These are phyloP conservation scores for Solanum hybrid DNA, from an alignment of 305 asterid species.

Conservation along the genomic window DNA sequence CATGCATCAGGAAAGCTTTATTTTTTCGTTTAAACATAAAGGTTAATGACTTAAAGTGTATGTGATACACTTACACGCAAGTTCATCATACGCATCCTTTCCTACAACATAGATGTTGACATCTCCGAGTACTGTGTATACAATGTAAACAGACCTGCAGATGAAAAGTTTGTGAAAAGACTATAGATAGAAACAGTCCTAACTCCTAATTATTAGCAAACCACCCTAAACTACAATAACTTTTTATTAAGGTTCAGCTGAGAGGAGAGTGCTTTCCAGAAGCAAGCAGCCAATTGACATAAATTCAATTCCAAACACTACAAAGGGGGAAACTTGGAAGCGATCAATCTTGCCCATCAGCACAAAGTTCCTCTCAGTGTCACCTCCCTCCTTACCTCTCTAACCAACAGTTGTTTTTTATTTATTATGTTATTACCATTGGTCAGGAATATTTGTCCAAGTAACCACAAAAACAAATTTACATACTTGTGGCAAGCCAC, in stretches of 20 bases:
- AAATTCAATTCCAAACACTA: neutral
- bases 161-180: slow-evolving; percentile 5
- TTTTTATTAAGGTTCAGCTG: neutral
- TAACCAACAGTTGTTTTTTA: neutral
- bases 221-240: neutral
- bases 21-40: neutral
- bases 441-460: neutral
- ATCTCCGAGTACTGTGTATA: slow-evolving; percentile 90
- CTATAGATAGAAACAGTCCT: neutral
- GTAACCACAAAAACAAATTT: neutral
- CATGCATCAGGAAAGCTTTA: neutral
- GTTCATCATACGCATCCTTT: slow-evolving; percentile 95
- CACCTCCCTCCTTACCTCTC: neutral
- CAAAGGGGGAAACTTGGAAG: neutral
- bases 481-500: slow-evolving; percentile 95
- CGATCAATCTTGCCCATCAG: neutral
- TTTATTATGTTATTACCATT: neutral
- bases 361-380: neutral
- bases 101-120: slow-evolving; percentile 85
- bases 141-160: slow-evolving; percentile 86
- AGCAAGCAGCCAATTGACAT: neutral
- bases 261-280: neutral
- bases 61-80: slow-evolving; percentile 56
- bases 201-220: neutral
- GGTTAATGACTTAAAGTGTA: neutral